These are phyloP conservation scores for Lentinula detonsa DNA, from an alignment of 768 basidiomycete genomes.

Conservation along the genomic window DNA sequence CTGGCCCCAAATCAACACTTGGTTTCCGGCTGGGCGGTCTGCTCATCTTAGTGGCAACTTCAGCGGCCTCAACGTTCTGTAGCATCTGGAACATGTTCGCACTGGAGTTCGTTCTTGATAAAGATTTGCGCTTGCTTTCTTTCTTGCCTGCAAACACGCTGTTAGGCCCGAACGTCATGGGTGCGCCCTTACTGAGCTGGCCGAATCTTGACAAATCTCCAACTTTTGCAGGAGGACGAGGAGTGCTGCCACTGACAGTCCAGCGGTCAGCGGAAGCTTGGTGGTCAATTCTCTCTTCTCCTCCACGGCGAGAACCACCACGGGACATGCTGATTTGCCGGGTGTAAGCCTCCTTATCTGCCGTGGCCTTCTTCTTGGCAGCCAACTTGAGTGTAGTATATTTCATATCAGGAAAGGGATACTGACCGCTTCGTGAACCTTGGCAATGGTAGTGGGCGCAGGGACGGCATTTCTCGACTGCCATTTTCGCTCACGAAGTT, in stretches of 20 bases:
- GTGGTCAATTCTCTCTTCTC: conserved; percentile 56
- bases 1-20: conserved; percentile 36
- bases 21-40: conserved; percentile 43
- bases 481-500: conserved; percentile 84
- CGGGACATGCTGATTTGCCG: conserved; percentile 79
- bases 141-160: conserved; percentile 75
- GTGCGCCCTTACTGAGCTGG: conserved; percentile 64
- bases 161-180: conserved; percentile 78
- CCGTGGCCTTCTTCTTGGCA: conserved; percentile 73
- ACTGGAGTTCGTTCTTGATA: conserved; percentile 74
- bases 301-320: conserved; percentile 85
- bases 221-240: conserved; percentile 66
- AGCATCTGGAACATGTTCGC: conserved; percentile 90
- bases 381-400: conserved; percentile 23
- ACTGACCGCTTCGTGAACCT: conserved; percentile 79
- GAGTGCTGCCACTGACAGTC: conserved; percentile 50
- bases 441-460: conserved; percentile 83
- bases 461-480: conserved; percentile 60
- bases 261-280: conserved; percentile 76
- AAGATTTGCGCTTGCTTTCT: conserved; percentile 58
- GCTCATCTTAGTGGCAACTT: conserved; percentile 45
- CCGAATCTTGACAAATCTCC: conserved; percentile 87
- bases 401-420: background rate
- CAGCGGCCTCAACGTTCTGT: conserved; percentile 50
- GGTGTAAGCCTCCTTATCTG: conserved; percentile 53